Percentiles rank a stretch among this genome's conserved stretches.
These are phyloP conservation scores for Lasiodiplodia sp. DNA, from an alignment of 2,329 filamentous ascomycete genomes.

Conservation along the genomic window DNA sequence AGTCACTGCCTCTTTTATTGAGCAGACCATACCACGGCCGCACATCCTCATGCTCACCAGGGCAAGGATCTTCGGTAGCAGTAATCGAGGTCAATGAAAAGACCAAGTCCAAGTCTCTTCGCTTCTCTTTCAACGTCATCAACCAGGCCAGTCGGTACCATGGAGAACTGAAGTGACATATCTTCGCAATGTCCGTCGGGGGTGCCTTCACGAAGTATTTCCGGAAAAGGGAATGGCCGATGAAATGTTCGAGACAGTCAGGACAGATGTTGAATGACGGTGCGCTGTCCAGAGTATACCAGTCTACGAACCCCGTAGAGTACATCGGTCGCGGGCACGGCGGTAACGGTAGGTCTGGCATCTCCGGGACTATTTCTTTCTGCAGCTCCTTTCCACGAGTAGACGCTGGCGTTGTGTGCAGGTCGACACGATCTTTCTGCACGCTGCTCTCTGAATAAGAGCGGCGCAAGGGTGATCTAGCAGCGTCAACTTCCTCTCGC, in stretches of 20 bases:
- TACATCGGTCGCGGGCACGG: conserved; percentile 73
- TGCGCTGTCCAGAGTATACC: conserved; percentile 77
- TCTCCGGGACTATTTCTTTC: not conserved
- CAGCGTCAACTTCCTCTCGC: conserved; percentile 11
- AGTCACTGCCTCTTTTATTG: conserved; percentile 69
- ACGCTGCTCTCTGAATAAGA: conserved; percentile 24
- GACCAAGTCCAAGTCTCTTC: conserved; percentile 72
- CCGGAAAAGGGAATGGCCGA: conserved; percentile 72
- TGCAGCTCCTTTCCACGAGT: not conserved
- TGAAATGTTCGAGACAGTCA: conserved; percentile 75
- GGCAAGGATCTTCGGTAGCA: conserved; percentile 64
- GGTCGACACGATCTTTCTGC: not conserved
- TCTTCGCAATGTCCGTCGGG: conserved; percentile 64
- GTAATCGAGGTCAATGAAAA: conserved; percentile 71
- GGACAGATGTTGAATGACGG: conserved; percentile 83
- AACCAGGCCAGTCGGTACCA: conserved; percentile 90
- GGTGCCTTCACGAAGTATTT: conserved; percentile 70
- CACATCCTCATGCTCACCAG: conserved; percentile 61
- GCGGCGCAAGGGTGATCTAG: conserved; percentile 15
- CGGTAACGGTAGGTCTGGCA: conserved; percentile 54
- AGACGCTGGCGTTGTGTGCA: not conserved
- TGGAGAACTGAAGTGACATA: conserved; percentile 80
- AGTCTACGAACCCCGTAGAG: conserved; percentile 73
- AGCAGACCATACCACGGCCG: conserved; percentile 79
- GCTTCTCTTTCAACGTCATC: conserved; percentile 74